A percentile compares a stretch with the other conserved stretches of the same genome.
Evolutionary conservation across 2,329 filamentous ascomycete genomes (phyloP).

Genomic region (Fusarium brachygibbosum): DNA sequence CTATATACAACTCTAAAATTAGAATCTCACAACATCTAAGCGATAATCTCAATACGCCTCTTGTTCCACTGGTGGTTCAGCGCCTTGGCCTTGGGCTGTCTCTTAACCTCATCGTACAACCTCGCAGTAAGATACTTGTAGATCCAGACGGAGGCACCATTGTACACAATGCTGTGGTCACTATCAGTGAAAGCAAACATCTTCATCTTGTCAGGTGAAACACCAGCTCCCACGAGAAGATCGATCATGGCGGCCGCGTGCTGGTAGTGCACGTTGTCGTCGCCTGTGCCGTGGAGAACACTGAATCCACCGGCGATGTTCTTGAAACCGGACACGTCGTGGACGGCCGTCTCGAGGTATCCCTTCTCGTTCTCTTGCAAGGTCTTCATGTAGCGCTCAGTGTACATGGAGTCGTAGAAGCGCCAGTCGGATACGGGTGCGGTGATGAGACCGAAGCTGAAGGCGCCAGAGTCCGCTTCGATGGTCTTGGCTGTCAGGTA

Average conservation of each 20-base stretch:
- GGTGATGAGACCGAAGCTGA: constrained; percentile 73
- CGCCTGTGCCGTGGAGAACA: constrained; percentile 75
- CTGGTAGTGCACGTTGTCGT: constrained; percentile 81
- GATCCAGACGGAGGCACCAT: constrained; percentile 67
- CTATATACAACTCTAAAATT: not conserved
- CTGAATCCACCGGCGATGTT: constrained; percentile 71
- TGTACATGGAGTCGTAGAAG: constrained; percentile 79
- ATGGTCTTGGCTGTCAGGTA: constrained; percentile 76
- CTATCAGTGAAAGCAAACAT: constrained; percentile 75
- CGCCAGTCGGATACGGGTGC: constrained; percentile 78
- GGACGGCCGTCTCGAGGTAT: constrained; percentile 72
- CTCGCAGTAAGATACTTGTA: constrained; percentile 73
- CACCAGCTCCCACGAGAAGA: constrained; percentile 69
- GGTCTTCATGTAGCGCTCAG: constrained; percentile 79
- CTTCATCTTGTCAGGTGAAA: constrained; percentile 72
- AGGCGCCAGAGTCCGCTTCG: constrained; percentile 71
- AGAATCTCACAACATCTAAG: fast-evolving
- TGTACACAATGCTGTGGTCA: constrained; percentile 72
- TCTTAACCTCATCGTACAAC: constrained; percentile 72
- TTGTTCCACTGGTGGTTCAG: constrained; percentile 55
- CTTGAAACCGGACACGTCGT: constrained; percentile 71
- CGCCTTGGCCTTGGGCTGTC: constrained; percentile 57
- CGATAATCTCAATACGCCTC: constrained; percentile 15
- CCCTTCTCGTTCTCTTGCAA: constrained; percentile 67
- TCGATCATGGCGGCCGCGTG: constrained; percentile 73